Evolutionary conservation across 768 basidiomycete species (phyloP), one percentile per base, ranked within the genome.

Genomic region (Lactifluus echinatus): DNA sequence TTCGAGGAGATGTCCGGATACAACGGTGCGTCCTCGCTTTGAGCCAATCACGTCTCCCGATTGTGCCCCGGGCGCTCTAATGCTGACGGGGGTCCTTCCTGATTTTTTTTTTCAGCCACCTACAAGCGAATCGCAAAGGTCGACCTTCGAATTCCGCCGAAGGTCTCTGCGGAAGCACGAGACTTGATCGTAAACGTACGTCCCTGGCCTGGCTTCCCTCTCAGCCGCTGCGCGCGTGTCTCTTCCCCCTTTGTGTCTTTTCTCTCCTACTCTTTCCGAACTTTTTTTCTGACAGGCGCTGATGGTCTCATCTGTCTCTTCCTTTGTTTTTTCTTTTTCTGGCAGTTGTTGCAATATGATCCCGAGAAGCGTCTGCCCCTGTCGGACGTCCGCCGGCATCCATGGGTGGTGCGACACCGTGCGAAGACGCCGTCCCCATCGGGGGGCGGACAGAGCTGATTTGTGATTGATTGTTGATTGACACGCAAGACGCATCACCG

Each of bases 111-210:
- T 43, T 15, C 56, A 89, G 94, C 90, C 39, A 97, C 95, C 0
- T 95, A 96, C 69, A 81, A 84, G 53, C 82, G 93, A 8, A 98
- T 98, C 59, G 82, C 87, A 23, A 83, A 78, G 59, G 90, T 94
- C n/a, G 89, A 96, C 66, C 79, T 95, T 21, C 65, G 63, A 55
- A 73, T 76, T 56, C 75, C 76, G 3, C 29, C 68, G 3, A 70
- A 70, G 12, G 68, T 76, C 23, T 74, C 73, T 2, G 67, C 69
- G 0, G 78, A 80, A 50, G 79, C 76, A 1, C 72, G 69, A 37
- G 74, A 77, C 59, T 63, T 80, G 2, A 80, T 79, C 51, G 66
- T 67, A n/a, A 75, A 70, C 63, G 78, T 75, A 31, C 28, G 59
- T 55, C 31, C 23, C 45, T 21, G 57, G 29, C 8, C n/a, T 17